phyloP scores from a whole-genome alignment of 2,329 filamentous ascomycete genomes.

The Trichothecium sympodiale region DNA sequence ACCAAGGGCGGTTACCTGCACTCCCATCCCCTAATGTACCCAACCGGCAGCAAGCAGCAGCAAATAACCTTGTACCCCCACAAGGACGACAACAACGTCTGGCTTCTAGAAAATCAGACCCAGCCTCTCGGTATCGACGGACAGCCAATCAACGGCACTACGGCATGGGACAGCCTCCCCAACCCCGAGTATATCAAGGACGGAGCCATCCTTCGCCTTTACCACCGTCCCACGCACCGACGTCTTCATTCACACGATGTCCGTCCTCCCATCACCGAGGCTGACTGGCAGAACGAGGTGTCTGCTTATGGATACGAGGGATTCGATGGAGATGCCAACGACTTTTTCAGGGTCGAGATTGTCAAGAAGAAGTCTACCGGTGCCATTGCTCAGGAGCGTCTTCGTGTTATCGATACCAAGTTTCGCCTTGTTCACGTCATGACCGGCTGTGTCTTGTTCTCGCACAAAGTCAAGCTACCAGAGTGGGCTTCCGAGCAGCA shows the following conservation, averaged over 20 bases:
- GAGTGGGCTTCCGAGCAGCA: slow-evolving; percentile 98
- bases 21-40: slow-evolving; percentile 96
- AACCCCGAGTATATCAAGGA: slow-evolving; percentile 63
- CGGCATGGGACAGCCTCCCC: slow-evolving; percentile 68
- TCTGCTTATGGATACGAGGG: slow-evolving; percentile 96
- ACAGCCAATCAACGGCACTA: slow-evolving; percentile 65
- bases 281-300: slow-evolving; percentile 90
- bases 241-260: slow-evolving; percentile 95
- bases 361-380: slow-evolving; percentile 79
- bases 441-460: slow-evolving; percentile 94
- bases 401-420: slow-evolving; percentile 93
- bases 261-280: slow-evolving; percentile 73
- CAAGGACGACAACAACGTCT: slow-evolving; percentile 97
- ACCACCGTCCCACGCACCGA: slow-evolving; percentile 73
- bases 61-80: slow-evolving; percentile 97
- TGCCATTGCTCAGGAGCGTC: slow-evolving; percentile 64
- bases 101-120: slow-evolving; percentile 90
- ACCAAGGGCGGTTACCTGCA: slow-evolving; percentile 97
- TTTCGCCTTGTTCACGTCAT: slow-evolving; percentile 93
- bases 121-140: slow-evolving; percentile 72
- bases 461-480: slow-evolving; percentile 96
- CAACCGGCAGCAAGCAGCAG: slow-evolving; percentile 93
- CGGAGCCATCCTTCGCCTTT: slow-evolving; percentile 70
- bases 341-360: slow-evolving; percentile 91
- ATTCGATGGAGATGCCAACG: slow-evolving; percentile 93